These are phyloP conservation scores for Pythium periplocum DNA, from an alignment of 352 stramenopile species.

Conservation along the genomic window DNA sequence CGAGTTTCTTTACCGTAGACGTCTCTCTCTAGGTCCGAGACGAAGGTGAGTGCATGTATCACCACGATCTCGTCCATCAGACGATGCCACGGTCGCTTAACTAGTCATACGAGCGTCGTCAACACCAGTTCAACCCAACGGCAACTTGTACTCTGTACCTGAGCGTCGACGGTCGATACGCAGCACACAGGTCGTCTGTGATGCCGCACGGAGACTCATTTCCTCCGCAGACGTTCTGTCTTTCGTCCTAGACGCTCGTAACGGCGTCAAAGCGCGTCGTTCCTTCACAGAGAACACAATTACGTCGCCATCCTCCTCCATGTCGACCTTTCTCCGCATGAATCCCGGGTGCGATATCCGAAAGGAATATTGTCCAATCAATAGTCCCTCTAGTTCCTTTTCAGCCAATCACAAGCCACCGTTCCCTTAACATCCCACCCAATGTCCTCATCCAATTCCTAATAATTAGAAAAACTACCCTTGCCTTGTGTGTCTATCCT, in stretches of 20 bases:
- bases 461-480: neutral
- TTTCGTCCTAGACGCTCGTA: neutral
- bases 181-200: slow-evolving; percentile 6
- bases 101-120: neutral
- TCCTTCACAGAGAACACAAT: slow-evolving; percentile 9
- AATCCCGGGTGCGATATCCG: neutral
- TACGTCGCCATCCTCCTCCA: slow-evolving; percentile 5
- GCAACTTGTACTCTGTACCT: neutral
- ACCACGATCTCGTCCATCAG: neutral
- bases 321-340: neutral
- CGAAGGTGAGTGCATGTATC: slow-evolving; percentile 5
- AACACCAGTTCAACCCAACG: neutral
- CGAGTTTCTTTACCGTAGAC: slow-evolving; percentile 3
- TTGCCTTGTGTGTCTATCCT: neutral
- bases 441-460: neutral
- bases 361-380: neutral
- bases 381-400: neutral
- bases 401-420: neutral
- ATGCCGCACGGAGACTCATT: too few species aligned
- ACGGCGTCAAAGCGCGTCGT: neutral
- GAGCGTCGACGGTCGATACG: slow-evolving; percentile 10
- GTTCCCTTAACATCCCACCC: neutral
- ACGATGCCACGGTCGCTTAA: slow-evolving; percentile 2
- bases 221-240: neutral
- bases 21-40: slow-evolving; percentile 9